Base-by-base conservation (phyloP, 1,284 basidiomycete species). In the Cutaneotrichosporon curvatum region DNA sequence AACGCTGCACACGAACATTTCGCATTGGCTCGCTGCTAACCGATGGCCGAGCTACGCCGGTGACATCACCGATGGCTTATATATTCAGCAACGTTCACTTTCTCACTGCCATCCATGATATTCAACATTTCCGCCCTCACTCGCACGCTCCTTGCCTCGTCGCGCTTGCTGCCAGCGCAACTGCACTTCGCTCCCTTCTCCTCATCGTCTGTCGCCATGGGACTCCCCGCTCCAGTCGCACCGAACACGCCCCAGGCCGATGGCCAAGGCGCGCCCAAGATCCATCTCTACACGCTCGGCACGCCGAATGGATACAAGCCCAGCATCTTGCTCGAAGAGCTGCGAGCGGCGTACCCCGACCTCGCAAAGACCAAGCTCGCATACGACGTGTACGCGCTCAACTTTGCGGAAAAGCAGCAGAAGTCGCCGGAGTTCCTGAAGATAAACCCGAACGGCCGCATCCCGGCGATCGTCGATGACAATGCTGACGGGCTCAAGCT, bases 281-380 rank as follows among this genome's bases (percentile, higher is more conserved):
- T 85, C 57, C 51, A 80, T 42, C 73, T 87, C 30, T 85, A 84
- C 72, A 81, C 80, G 12, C 72, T 62, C 4, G 51, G 65, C n/a
- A 85, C 84, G 0, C 83, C 84, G 15, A 87, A 66, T 52, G 66
- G 84, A 15, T 62, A 75, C 61, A 81, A 81, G 59, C 74, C 63
- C n/a, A 76, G 78, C 16, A 72, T 81, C 57, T 65, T 78, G 33
- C 77, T 85, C 33, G 84, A 85, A 59, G 84, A 86, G 60, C 75
- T 87, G 53, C 81, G 79, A 58, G 74, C 74, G 18, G 70, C 74
- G 20, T 82, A 85, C 58, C 70, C 73, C 4, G 52, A 58, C 33
- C 30, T 37, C 28, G 40, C 48, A 4, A 40, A 42, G 18, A 31
- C 21, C 5, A 72, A 67, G 21, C 62, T 85, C 40, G 72, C 78